Percentiles rank a stretch among this genome's conserved stretches.
phyloP scores from a whole-genome alignment of 2,329 filamentous ascomycete species.

The Aspergillus proliferans region DNA sequence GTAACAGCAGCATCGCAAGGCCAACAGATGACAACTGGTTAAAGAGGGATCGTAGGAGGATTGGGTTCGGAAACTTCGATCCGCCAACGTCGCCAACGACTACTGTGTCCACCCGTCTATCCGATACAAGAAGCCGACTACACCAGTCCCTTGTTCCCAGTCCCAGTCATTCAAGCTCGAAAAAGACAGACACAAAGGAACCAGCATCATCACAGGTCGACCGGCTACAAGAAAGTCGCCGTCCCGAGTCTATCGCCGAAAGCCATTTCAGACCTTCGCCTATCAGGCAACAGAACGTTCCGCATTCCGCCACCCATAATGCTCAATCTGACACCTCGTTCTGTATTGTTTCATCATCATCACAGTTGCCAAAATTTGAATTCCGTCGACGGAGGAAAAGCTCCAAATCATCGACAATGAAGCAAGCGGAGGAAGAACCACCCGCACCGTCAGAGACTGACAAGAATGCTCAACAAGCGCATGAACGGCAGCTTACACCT shows the following conservation, averaged over 20 bases:
- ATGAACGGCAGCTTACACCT: not conserved
- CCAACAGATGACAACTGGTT: slow-evolving; percentile 18
- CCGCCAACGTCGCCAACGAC: slow-evolving; percentile 32
- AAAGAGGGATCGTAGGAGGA: slow-evolving; percentile 22
- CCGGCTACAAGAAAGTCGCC: not conserved
- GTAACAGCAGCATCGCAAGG: slow-evolving; percentile 1
- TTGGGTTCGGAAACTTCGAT: slow-evolving; percentile 26
- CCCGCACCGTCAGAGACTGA: not conserved
- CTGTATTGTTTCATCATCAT: slow-evolving; percentile 29
- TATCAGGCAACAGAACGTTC: not conserved
- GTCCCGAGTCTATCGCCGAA: not conserved
- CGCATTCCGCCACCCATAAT: not conserved
- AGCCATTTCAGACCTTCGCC: not conserved
- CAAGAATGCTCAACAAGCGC: not conserved
- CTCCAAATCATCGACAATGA: slow-evolving; percentile 4
- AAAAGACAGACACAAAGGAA: not conserved
- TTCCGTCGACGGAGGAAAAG: slow-evolving; percentile 23
- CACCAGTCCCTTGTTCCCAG: not conserved
- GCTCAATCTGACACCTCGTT: slow-evolving; percentile 16
- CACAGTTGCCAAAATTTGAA: slow-evolving; percentile 34
- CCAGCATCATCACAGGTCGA: not conserved
- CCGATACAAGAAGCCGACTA: slow-evolving; percentile 8
- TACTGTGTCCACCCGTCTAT: slow-evolving; percentile 15
- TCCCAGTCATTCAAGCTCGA: not conserved
- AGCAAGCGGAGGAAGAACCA: not conserved